Base-by-base conservation (phyloP, 306 rosid genomes). In the Corylus heterophylla region DNA sequence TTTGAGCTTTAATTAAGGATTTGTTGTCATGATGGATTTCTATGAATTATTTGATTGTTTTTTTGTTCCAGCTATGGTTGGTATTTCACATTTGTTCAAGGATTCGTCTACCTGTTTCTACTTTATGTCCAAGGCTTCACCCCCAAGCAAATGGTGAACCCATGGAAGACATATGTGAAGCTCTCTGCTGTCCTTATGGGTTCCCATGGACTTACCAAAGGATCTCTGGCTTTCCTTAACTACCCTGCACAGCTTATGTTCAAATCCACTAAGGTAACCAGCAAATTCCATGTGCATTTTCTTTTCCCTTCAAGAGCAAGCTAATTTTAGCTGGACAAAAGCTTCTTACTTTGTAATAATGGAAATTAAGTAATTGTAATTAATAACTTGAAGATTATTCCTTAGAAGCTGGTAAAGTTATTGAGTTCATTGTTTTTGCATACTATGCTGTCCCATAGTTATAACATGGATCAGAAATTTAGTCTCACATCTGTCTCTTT, bases 181-280 rank as follows among this genome's bases (percentile, higher is more conserved):
- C 96, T 95, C 69, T 92, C 98, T 79, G 98, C 89, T 62, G 98
- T 92, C 2, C 90, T 92, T 7, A 92, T 95, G 98, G 98, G 97
- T 31, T 95, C 98, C 1, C 98, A 95, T 90, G 98, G 98, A 74
- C 90, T 95, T 69, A 95, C 98, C 83, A 95, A 95, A 84, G 98
- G 98, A 7, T 92, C 98, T 64, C 76, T 95, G 89, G 98, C 98
- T 76, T 95, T 86, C 75, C 98, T 95, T 45, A 95, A 95, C 79
- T 95, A 95, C 78, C 98, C 98, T 29, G 98, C 98, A n/a, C 98
- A 95, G 80, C 87, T 95, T 51, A 95, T 95, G 98, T 95, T 95
- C 90, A 95, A 95, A 85, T 95, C 98, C 81, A 95, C 98, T 1
- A 95, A 95, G 94, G 98, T 92, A 81, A 31, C 74, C 8, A 13